phyloP scores from a whole-genome alignment of 352 stramenopile species.

The Pythium phragmitis region DNA sequence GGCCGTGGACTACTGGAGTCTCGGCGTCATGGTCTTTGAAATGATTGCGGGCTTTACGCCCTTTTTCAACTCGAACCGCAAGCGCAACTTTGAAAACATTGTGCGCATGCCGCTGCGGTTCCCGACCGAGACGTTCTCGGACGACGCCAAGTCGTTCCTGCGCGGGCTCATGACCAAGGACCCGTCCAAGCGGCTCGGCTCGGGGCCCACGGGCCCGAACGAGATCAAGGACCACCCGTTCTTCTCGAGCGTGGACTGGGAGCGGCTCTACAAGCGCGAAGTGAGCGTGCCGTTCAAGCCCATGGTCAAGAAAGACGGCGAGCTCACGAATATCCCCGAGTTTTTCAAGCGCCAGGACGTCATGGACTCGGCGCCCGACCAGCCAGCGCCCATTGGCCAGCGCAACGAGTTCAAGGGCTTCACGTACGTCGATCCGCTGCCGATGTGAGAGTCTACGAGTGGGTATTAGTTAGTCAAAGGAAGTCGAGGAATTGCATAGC shows the following conservation, averaged over 20 bases:
- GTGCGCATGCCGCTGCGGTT: conserved; percentile 71
- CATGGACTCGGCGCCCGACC: conserved; percentile 57
- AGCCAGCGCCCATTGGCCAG: conserved; percentile 55
- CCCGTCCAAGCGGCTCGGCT: conserved; percentile 72
- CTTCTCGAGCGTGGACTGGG: conserved; percentile 75
- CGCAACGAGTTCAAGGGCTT: conserved; percentile 77
- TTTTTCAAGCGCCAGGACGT: conserved; percentile 84
- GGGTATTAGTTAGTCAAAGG: background rate
- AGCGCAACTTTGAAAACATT: conserved; percentile 90
- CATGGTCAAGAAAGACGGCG: conserved; percentile 64
- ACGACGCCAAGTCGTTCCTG: conserved; percentile 74
- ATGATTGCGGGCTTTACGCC: conserved; percentile 81
- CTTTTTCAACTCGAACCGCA: conserved; percentile 75
- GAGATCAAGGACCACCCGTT: conserved; percentile 88
- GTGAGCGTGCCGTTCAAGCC: conserved; percentile 63
- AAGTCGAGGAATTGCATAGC: no score
- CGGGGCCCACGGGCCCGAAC: conserved; percentile 54
- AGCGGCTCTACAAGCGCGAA: conserved; percentile 76
- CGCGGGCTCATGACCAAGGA: conserved; percentile 72
- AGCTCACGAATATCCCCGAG: conserved; percentile 75
- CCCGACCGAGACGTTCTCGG: conserved; percentile 64
- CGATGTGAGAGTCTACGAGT: conserved; percentile 29
- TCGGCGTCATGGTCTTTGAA: conserved; percentile 84
- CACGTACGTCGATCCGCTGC: conserved; percentile 74
- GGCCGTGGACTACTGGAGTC: conserved; percentile 87